phyloP scores from a whole-genome alignment of 345 rosid species.

The Pugionium dolabratum region DNA sequence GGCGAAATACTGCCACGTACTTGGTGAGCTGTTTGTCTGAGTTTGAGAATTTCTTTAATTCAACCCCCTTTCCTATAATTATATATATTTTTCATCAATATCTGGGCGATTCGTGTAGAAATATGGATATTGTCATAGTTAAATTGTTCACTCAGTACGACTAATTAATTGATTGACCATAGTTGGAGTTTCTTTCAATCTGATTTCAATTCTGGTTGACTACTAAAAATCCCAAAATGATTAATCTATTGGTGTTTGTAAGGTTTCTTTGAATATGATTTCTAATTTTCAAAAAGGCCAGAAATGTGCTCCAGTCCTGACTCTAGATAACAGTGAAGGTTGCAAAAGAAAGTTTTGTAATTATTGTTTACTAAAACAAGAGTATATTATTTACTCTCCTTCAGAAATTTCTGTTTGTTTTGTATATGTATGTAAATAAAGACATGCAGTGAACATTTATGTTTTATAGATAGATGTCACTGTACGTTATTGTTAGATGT shows the following conservation, averaged over 20 bases:
- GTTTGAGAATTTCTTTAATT: constrained; percentile 24
- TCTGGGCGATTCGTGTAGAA: constrained; percentile 1
- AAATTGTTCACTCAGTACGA: too few relatives aligned
- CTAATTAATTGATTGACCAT: too few relatives aligned
- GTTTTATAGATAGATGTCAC: constrained; percentile 19
- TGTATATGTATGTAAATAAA: not conserved
- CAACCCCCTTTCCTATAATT: not conserved
- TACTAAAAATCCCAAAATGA: too few relatives aligned
- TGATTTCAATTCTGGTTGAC: too few relatives aligned
- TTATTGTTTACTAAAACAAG: constrained; percentile 28
- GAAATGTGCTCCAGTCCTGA: not conserved
- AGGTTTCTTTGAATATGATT: too few relatives aligned
- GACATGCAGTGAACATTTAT: constrained; percentile 10
- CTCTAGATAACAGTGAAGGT: not conserved
- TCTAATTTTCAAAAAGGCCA: not conserved
- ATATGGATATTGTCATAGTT: not conserved
- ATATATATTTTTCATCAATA: not conserved
- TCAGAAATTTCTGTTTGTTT: constrained; percentile 16
- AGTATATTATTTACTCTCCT: constrained; percentile 4
- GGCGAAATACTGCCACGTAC: constrained; percentile 29
- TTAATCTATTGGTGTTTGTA: too few relatives aligned
- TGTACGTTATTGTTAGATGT: constrained; percentile 11
- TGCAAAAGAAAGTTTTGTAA: not conserved
- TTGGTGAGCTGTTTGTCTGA: constrained; percentile 35
- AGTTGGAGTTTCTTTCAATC: too few relatives aligned